These are phyloP conservation scores for Didymella sp. DNA, from an alignment of 2,329 filamentous ascomycete genomes.

Conservation along the genomic window DNA sequence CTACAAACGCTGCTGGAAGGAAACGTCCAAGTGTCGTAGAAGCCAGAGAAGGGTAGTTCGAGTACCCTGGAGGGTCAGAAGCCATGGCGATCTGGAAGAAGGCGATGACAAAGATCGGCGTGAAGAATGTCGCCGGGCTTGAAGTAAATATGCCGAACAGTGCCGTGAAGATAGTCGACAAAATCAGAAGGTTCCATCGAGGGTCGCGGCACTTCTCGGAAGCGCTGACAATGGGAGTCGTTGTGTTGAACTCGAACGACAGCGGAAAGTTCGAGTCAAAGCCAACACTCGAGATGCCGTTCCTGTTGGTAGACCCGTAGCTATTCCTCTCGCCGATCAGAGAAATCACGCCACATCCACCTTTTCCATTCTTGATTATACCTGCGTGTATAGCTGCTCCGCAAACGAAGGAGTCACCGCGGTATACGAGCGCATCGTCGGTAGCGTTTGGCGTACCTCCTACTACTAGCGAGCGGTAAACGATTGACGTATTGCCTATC, in stretches of 20 bases:
- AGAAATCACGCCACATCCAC: slow-evolving; percentile 46
- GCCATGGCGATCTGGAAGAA: slow-evolving; percentile 49
- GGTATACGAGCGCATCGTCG: slow-evolving; percentile 34
- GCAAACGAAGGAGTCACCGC: slow-evolving; percentile 50
- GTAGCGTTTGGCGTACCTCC: slow-evolving; percentile 60
- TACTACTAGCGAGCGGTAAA: slow-evolving; percentile 70
- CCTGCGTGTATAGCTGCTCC: slow-evolving; percentile 48
- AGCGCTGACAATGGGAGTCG: slow-evolving; percentile 19
- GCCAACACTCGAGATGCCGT: slow-evolving; percentile 42
- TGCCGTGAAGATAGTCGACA: slow-evolving; percentile 44
- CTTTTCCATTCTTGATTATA: slow-evolving; percentile 33
- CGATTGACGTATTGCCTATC: slow-evolving; percentile 66
- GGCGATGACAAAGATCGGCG: slow-evolving; percentile 37
- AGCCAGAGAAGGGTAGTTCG: slow-evolving; percentile 40
- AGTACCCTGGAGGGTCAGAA: slow-evolving; percentile 45
- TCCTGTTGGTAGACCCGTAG: slow-evolving; percentile 32
- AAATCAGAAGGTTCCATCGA: slow-evolving; percentile 42
- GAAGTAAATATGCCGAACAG: slow-evolving; percentile 43
- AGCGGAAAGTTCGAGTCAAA: slow-evolving; percentile 47
- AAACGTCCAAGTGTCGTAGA: slow-evolving; percentile 43
- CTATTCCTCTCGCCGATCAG: slow-evolving; percentile 34
- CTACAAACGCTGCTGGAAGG: slow-evolving; percentile 44
- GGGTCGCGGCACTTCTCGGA: slow-evolving; percentile 43
- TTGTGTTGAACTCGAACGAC: slow-evolving; percentile 41
- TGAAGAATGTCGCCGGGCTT: slow-evolving; percentile 41